Evolutionary conservation across 495 filamentous ascomycete genomes (phyloP), one percentile per base, ranked within the genome.

Genomic region (Tuber magnatum): DNA sequence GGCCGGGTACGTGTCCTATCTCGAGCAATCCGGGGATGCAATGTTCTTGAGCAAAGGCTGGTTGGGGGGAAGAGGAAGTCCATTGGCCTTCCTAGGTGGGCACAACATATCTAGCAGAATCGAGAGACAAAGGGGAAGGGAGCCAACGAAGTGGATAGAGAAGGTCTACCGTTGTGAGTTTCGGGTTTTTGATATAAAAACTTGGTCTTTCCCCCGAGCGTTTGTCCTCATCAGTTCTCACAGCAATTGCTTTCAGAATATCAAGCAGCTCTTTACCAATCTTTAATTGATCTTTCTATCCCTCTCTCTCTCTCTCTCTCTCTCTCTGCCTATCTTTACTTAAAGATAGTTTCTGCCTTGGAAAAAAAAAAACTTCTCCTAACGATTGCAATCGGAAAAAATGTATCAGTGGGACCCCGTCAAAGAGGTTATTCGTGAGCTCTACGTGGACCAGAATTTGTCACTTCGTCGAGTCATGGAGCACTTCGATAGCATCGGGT

Each of bases 391-490:
- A 1, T 18, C 43, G 4, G 43, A 3, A 46, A 22, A 48, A 14
- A 32, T 61, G 51, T 32, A 61, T 8, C 0, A 0, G 1, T 61
- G n/a, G 51, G n/a, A 28, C 0, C 10, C 12, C 0, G 51, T 61
- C 0, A 61, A 61, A 16, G 3, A 0, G 0, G n/a, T 14, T 3
- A 61, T 61, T 4, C 5, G 32, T 10, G 0, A 16, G 0, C 12
- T 16, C 9, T 61, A 32, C n/a, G 10, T 32, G 0, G 10, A 32
- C n/a, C n/a, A 32, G 12, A 28, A 28, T 32, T 32, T 1, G 51
- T 16, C 51, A 0, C 51, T 61, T 3, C 9, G n/a, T 32, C n/a
- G 5, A 32, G 51, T 61, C 9, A 61, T 61, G n/a, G 10, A 28
- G 12, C 9, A 56, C 24, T 56, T 28, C 1, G 48, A 56, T 0